Percentiles rank a stretch among this genome's conserved stretches.
These are phyloP conservation scores for Thymus mandschuricus DNA, from an alignment of 257 asterid genomes.

Conservation along the genomic window DNA sequence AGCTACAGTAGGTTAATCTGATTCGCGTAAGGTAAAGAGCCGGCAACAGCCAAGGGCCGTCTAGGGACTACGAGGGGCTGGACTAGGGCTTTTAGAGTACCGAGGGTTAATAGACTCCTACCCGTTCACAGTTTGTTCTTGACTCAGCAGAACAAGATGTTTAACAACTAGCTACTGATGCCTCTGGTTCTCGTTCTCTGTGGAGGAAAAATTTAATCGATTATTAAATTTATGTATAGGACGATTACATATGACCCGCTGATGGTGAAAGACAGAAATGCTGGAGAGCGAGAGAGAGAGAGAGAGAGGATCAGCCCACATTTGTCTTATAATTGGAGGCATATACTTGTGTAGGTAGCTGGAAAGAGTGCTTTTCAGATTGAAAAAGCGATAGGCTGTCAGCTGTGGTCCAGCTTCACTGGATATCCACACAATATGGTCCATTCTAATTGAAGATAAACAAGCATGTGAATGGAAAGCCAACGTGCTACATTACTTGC, in stretches of 20 bases:
- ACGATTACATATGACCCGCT: background rate
- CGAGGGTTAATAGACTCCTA: background rate
- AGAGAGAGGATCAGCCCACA: constrained; percentile 22
- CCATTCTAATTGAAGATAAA: constrained; percentile 41
- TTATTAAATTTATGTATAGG: constrained; percentile 11
- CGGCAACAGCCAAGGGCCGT: background rate
- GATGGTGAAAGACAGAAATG: constrained; percentile 6
- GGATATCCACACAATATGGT: constrained; percentile 53
- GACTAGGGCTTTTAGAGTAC: background rate
- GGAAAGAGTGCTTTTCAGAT: constrained; percentile 39
- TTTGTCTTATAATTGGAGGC: constrained; percentile 39
- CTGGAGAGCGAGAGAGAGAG: constrained; percentile 16
- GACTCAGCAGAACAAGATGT: background rate
- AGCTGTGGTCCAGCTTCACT: constrained; percentile 56
- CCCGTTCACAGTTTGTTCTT: background rate
- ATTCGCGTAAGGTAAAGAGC: background rate
- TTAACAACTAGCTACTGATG: constrained; percentile 9
- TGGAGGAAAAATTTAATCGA: constrained; percentile 2
- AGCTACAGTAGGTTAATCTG: background rate
- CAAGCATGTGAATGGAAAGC: constrained; percentile 32
- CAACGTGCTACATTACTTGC: constrained; percentile 7
- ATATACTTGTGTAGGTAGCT: constrained; percentile 36
- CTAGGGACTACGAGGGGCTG: background rate
- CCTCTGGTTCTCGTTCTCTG: background rate
- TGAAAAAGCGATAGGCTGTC: constrained; percentile 35